Evolutionary conservation across 2,329 filamentous ascomycete genomes (phyloP).

Genomic region (Biscogniauxia marginata): DNA sequence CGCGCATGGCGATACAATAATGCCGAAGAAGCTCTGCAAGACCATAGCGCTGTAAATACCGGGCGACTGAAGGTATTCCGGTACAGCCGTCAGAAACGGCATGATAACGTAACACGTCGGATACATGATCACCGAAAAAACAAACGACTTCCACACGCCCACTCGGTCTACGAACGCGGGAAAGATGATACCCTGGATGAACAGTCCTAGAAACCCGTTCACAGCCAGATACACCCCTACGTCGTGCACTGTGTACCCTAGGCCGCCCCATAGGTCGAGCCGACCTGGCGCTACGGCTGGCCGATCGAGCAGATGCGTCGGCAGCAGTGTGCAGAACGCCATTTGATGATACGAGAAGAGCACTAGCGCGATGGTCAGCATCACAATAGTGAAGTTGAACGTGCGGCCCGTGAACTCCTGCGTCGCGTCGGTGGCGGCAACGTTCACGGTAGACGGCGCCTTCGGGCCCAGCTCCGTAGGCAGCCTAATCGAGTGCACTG

Average conservation of each 20-base stretch:
- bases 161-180: slow-evolving; percentile 61
- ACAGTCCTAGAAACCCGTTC: slow-evolving; percentile 69
- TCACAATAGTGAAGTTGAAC: slow-evolving; percentile 41
- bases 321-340: slow-evolving; percentile 43
- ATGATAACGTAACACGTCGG: slow-evolving; percentile 68
- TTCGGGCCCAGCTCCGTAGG: slow-evolving; percentile 16
- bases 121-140: slow-evolving; percentile 64
- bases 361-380: slow-evolving; percentile 41
- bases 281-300: slow-evolving; percentile 27
- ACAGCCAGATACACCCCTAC: slow-evolving; percentile 68
- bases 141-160: slow-evolving; percentile 66
- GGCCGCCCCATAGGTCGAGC: slow-evolving; percentile 54
- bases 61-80: slow-evolving; percentile 50
- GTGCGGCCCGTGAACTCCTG: slow-evolving; percentile 29
- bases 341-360: slow-evolving; percentile 47
- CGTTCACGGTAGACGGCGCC: slow-evolving; percentile 1
- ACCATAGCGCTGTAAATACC: slow-evolving; percentile 66
- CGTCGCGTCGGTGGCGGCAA: no score
- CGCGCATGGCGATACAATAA: slow-evolving; percentile 66
- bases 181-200: slow-evolving; percentile 72
- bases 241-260: slow-evolving; percentile 64
- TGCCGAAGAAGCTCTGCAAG: slow-evolving; percentile 66
- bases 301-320: slow-evolving; percentile 42
- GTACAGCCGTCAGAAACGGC: slow-evolving; percentile 63
- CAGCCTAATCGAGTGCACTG: slow-evolving; percentile 40